These are phyloP conservation scores for Macrolepiota fuliginosa DNA, from an alignment of 768 basidiomycete genomes.

Conservation along the genomic window DNA sequence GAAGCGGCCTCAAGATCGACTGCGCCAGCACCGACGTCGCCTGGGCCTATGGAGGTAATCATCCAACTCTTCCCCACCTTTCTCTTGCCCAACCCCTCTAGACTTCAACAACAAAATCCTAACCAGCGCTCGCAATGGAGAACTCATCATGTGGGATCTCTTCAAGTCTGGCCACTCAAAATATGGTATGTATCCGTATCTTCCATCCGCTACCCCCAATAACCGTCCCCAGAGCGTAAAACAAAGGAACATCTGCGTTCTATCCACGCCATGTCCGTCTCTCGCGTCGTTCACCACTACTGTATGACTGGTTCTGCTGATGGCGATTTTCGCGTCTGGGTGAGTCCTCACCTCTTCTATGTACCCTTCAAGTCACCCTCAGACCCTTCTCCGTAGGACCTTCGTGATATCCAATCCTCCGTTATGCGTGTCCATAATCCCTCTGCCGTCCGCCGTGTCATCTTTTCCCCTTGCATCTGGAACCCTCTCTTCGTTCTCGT, in stretches of 20 bases:
- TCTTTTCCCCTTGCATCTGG: constrained; percentile 65
- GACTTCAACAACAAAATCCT: constrained; percentile 74
- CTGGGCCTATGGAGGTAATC: constrained; percentile 71
- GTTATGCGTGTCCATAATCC: constrained; percentile 72
- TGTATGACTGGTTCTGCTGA: constrained; percentile 81
- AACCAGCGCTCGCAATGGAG: constrained; percentile 79
- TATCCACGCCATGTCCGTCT: constrained; percentile 68
- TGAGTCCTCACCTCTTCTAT: constrained; percentile 27
- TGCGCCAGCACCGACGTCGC: constrained; percentile 76
- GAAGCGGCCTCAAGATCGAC: constrained; percentile 75
- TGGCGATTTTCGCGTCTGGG: constrained; percentile 80
- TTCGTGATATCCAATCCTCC: constrained; percentile 69
- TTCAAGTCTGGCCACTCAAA: constrained; percentile 64
- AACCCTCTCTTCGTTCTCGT: constrained; percentile 68
- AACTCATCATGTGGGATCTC: constrained; percentile 82
- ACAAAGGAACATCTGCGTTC: constrained; percentile 71
- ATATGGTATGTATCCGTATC: constrained; percentile 49
- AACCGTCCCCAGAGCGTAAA: constrained; percentile 46
- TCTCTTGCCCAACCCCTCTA: constrained; percentile 26
- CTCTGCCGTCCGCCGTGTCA: constrained; percentile 63
- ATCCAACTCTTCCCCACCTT: background rate
- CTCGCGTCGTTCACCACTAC: constrained; percentile 64
- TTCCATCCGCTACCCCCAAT: background rate
- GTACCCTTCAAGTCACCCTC: too few species aligned
- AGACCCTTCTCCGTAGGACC: constrained; percentile 44